These are phyloP conservation scores for Arthonia radiata DNA, from an alignment of 495 filamentous ascomycete species.

Conservation along the genomic window DNA sequence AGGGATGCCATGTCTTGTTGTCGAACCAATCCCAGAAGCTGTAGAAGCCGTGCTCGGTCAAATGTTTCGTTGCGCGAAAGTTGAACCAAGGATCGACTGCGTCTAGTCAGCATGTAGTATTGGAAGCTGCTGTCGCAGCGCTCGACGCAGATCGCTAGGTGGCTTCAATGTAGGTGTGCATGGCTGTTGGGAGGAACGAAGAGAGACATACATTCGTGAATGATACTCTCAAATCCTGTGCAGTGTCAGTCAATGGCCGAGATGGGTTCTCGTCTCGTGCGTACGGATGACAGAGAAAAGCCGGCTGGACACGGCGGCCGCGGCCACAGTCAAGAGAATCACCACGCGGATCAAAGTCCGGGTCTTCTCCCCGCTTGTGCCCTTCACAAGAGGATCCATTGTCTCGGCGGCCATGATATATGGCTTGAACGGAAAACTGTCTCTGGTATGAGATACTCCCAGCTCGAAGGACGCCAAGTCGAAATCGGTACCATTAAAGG, in stretches of 20 bases:
- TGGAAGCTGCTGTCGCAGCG: too few relatives aligned
- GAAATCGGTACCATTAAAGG: too few relatives aligned
- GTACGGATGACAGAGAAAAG: constrained; percentile 94
- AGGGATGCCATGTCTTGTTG: constrained; percentile 98
- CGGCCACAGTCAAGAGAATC: constrained; percentile 82
- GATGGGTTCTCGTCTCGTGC: constrained; percentile 12
- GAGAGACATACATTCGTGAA: constrained; percentile 73
- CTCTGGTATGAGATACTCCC: too few relatives aligned
- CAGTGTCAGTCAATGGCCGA: constrained; percentile 13
- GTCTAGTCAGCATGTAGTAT: too few relatives aligned
- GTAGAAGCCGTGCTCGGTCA: constrained; percentile 90
- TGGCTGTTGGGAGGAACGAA: constrained; percentile 3
- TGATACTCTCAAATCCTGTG: constrained; percentile 95
- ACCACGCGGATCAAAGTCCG: constrained; percentile 70
- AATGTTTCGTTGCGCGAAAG: constrained; percentile 93
- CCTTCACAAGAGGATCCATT: constrained; percentile 37
- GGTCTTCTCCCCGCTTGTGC: constrained; percentile 44
- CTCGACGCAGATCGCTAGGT: too few relatives aligned
- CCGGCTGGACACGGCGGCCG: constrained; percentile 75
- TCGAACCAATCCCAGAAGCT: constrained; percentile 99
- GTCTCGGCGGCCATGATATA: too few relatives aligned
- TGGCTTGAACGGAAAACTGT: too few relatives aligned
- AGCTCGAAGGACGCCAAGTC: too few relatives aligned
- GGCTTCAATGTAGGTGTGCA: too few relatives aligned
- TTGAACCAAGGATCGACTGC: constrained; percentile 99